phyloP scores from a whole-genome alignment of 1,139 yeast species.

The Suhomyces bribrorum region DNA sequence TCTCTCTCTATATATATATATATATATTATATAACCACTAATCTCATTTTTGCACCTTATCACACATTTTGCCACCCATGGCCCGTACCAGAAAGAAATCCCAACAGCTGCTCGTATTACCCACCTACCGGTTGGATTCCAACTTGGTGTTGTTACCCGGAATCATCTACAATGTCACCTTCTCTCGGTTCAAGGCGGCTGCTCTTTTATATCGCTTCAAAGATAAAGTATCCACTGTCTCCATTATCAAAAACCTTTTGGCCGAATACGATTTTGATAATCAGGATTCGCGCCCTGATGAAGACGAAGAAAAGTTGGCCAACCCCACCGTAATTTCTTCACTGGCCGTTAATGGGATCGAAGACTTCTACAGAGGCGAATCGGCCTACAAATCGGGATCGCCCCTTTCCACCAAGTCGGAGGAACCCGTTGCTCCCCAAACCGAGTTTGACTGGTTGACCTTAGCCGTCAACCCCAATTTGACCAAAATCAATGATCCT shows the following conservation, averaged over 20 bases:
- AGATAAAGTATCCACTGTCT: conserved; percentile 29
- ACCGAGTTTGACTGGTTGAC: conserved; percentile 41
- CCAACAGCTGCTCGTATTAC: conserved; percentile 30
- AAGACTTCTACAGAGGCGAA: conserved; percentile 28
- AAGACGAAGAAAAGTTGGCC: conserved; percentile 18
- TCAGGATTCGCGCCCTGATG: conserved; percentile 13
- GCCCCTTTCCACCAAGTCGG: conserved; percentile 2
- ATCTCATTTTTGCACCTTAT: background rate
- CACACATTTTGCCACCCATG: conserved; percentile 2
- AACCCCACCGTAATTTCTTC: conserved; percentile 31
- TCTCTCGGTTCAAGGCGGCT: conserved; percentile 50
- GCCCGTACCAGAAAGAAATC: conserved; percentile 9
- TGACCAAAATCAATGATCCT: conserved; percentile 35
- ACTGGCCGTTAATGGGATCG: conserved; percentile 41
- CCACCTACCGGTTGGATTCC: conserved; percentile 45
- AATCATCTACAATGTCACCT: conserved; percentile 56
- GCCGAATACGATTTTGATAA: conserved; percentile 38
- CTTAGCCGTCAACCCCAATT: conserved; percentile 44
- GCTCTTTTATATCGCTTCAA: conserved; percentile 44
- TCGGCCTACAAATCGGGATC: conserved; percentile 11
- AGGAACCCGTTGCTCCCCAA: conserved; percentile 10
- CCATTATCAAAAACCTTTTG: conserved; percentile 34
- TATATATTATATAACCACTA: background rate
- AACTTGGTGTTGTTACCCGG: conserved; percentile 61
- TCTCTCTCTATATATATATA: background rate